Conservation (phyloP, 2,329 filamentous ascomycete genomes). For the Fusarium udum region DNA sequence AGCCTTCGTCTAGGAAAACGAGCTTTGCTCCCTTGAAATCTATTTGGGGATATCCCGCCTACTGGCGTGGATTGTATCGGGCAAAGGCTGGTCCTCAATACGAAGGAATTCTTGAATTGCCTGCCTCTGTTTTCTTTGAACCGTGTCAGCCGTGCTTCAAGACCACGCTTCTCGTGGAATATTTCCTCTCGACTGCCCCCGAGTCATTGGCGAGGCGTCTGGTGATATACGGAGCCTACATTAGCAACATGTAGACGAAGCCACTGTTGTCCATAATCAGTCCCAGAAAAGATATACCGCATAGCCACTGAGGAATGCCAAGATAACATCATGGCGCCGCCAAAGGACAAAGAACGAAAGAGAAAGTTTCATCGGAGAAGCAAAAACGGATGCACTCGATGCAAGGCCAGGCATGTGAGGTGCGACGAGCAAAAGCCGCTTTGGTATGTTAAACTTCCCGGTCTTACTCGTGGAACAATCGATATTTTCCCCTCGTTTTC, state of each 20-base stretch:
- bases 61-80: slow-evolving; percentile 41
- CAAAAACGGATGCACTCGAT: slow-evolving; percentile 50
- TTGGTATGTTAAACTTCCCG: slow-evolving; percentile 50
- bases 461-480: slow-evolving; percentile 19
- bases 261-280: slow-evolving; percentile 9
- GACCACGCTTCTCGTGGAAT: slow-evolving; percentile 35
- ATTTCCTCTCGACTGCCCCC: slow-evolving; percentile 42
- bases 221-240: slow-evolving; percentile 37
- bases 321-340: slow-evolving; percentile 45
- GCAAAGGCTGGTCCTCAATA: slow-evolving; percentile 43
- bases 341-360: slow-evolving; percentile 50
- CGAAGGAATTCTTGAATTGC: slow-evolving; percentile 40
- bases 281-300: slow-evolving; percentile 28
- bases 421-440: slow-evolving; percentile 58
- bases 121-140: slow-evolving; percentile 36
- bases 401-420: slow-evolving; percentile 55
- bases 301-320: slow-evolving; percentile 23
- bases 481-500: slow-evolving; percentile 23
- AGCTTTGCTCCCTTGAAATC: slow-evolving; percentile 43
- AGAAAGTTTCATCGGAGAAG: slow-evolving; percentile 51
- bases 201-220: slow-evolving; percentile 30
- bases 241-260: slow-evolving; percentile 37
- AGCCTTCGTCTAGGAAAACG: slow-evolving; percentile 43
- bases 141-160: slow-evolving; percentile 37
- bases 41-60: slow-evolving; percentile 44